Evolutionary conservation across 495 filamentous ascomycete genomes (phyloP).

Genomic region (Jackrogersella minutella): DNA sequence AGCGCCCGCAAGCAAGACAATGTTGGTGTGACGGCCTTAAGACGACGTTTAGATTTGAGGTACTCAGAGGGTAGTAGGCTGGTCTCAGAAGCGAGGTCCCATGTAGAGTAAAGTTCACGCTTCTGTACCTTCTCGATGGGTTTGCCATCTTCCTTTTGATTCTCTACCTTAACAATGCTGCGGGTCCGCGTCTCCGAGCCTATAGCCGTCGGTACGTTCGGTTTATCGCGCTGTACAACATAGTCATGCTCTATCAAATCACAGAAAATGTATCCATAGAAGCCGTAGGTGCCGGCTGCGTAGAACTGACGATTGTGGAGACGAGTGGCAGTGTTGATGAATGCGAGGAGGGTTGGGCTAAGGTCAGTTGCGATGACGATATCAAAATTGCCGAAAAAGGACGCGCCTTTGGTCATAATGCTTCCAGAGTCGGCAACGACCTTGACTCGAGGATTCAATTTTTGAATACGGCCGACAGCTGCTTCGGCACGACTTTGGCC

Average conservation of each 20-base stretch:
- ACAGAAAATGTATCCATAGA: slow-evolving; percentile 95
- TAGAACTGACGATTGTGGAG: slow-evolving; percentile 83
- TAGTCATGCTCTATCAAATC: slow-evolving; percentile 90
- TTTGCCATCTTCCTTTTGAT: slow-evolving; percentile 75
- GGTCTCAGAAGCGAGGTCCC: slow-evolving; percentile 75
- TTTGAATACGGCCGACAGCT: slow-evolving; percentile 76
- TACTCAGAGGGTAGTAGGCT: slow-evolving; percentile 77
- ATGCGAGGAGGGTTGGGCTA: slow-evolving; percentile 71
- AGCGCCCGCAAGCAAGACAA: slow-evolving; percentile 82
- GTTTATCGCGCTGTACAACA: slow-evolving; percentile 82
- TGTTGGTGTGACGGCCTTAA: slow-evolving; percentile 78
- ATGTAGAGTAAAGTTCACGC: slow-evolving; percentile 84
- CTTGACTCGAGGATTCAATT: slow-evolving; percentile 89
- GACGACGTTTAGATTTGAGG: slow-evolving; percentile 67
- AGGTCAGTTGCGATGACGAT: slow-evolving; percentile 92
- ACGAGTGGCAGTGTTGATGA: slow-evolving; percentile 84
- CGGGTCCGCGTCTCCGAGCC: slow-evolving; percentile 79
- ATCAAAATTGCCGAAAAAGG: slow-evolving; percentile 81
- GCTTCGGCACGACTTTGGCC: slow-evolving; percentile 88
- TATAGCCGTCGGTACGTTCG: slow-evolving; percentile 71
- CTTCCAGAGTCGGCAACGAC: slow-evolving; percentile 72
- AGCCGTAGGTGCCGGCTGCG: slow-evolving; percentile 83
- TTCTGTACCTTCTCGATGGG: slow-evolving; percentile 91
- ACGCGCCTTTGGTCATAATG: slow-evolving; percentile 68
- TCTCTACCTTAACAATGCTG: slow-evolving; percentile 71